Evolutionary conservation across 176 grass and related monocot species (phyloP).

Genomic region (Miscanthus lutarioriparius): DNA sequence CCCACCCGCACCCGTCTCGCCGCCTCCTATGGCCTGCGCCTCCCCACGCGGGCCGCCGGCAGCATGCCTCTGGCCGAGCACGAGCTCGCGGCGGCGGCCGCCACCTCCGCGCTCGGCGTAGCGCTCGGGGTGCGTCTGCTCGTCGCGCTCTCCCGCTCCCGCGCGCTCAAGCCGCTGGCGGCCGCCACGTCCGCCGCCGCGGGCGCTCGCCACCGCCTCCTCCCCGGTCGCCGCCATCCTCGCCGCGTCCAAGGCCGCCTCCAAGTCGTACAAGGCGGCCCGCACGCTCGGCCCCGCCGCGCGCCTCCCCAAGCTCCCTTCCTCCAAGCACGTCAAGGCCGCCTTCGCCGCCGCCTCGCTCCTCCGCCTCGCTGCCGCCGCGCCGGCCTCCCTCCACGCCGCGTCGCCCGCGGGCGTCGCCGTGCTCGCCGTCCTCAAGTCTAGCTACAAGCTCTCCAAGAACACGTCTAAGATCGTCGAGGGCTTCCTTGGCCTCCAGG

Average conservation of each 20-base stretch:
- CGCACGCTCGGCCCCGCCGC: constrained; percentile 48
- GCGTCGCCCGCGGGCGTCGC: constrained; percentile 40
- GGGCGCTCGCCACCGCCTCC: constrained; percentile 37
- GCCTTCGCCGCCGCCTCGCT: constrained; percentile 58
- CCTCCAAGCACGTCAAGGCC: constrained; percentile 58
- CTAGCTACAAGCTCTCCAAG: constrained; percentile 70
- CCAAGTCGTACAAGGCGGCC: constrained; percentile 80
- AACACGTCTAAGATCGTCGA: constrained; percentile 78
- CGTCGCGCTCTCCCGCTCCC: constrained; percentile 48
- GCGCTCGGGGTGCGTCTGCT: constrained; percentile 51
- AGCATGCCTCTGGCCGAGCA: constrained; percentile 24
- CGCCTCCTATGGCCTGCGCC: constrained; percentile 52
- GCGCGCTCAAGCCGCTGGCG: constrained; percentile 62
- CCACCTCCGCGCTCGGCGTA: constrained; percentile 52
- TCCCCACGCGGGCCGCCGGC: constrained; percentile 18
- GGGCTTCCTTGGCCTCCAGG: constrained; percentile 79
- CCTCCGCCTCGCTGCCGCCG: constrained; percentile 52
- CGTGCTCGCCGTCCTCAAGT: constrained; percentile 65
- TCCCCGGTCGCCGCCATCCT: constrained; percentile 59
- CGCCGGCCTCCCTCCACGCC: neutral
- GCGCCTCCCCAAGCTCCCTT: constrained; percentile 31
- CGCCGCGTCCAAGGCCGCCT: constrained; percentile 69
- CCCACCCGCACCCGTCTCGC: neutral
- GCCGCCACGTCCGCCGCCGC: constrained; percentile 65
- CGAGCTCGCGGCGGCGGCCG: constrained; percentile 21